A percentile compares a stretch with the other conserved stretches of the same genome.
Conservation (phyloP, 1,284 basidiomycete genomes). For the Anthracocystis setariae region DNA sequence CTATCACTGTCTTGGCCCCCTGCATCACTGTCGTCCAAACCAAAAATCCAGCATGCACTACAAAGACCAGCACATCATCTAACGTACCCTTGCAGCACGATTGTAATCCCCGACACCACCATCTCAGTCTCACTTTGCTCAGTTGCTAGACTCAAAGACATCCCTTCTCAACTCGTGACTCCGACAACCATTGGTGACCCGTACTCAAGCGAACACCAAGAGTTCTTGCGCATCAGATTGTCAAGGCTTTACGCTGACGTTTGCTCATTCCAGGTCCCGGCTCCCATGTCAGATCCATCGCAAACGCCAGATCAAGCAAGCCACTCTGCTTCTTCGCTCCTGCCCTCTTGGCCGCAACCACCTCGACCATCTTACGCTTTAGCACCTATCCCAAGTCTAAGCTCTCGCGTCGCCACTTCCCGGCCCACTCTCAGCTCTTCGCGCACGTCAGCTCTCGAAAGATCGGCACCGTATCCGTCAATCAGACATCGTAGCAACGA, state of each 20-base stretch:
- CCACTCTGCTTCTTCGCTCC: conserved; percentile 26
- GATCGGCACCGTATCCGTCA: conserved; percentile 25
- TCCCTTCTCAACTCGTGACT: too few relatives aligned
- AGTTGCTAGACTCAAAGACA: too few relatives aligned
- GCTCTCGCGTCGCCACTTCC: conserved; percentile 9
- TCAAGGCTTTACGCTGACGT: conserved; percentile 1
- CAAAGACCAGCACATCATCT: too few relatives aligned
- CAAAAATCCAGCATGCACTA: too few relatives aligned
- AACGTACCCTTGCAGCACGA: too few relatives aligned
- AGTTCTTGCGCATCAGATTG: conserved; percentile 6
- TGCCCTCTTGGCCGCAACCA: conserved; percentile 34
- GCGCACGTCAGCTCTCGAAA: conserved; percentile 17
- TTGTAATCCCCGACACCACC: too few relatives aligned
- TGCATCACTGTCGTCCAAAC: too few relatives aligned
- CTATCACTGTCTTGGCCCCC: too few relatives aligned
- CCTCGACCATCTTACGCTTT: conserved; percentile 28
- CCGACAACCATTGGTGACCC: too few relatives aligned
- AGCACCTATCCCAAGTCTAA: conserved; percentile 21
- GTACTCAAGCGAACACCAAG: neutral
- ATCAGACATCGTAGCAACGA: conserved; percentile 18
- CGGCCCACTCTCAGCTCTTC: conserved; percentile 10
- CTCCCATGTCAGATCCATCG: conserved; percentile 18
- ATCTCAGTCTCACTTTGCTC: neutral
- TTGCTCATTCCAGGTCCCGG: conserved; percentile 7
- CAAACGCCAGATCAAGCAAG: conserved; percentile 27